Evolutionary conservation across 305 asterid genomes (phyloP).

Genomic region (Petunia hybrid): DNA sequence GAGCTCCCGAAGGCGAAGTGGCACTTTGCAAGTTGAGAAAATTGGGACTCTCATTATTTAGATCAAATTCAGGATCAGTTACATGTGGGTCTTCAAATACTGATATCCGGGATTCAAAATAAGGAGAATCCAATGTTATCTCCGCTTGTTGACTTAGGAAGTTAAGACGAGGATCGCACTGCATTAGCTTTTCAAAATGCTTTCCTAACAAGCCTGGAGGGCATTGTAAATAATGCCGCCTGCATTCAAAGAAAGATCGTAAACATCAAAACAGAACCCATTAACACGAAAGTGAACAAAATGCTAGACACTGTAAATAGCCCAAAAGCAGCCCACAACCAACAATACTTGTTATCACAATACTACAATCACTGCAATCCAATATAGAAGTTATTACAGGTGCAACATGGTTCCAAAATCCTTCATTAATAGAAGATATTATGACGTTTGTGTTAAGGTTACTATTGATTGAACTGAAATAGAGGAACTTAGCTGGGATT

Average conservation of each 20-base stretch:
- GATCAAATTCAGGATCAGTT: constrained; percentile 54
- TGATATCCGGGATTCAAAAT: constrained; percentile 67
- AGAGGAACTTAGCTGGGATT: neutral
- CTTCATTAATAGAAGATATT: constrained; percentile 3
- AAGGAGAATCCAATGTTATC: constrained; percentile 66
- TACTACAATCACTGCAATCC: constrained; percentile 9
- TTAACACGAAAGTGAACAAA: neutral
- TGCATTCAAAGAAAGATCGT: constrained; percentile 39
- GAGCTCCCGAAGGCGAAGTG: constrained; percentile 80
- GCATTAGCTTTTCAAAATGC: constrained; percentile 91
- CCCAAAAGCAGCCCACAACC: neutral
- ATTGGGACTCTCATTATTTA: constrained; percentile 64
- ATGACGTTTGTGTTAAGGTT: too few species aligned
- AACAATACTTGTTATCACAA: neutral
- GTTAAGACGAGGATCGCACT: constrained; percentile 95
- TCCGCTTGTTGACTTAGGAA: constrained; percentile 91
- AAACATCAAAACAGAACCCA: neutral
- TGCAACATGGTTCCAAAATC: constrained; percentile 17
- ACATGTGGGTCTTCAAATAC: constrained; percentile 67
- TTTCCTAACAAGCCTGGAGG: constrained; percentile 84
- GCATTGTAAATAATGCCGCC: constrained; percentile 90
- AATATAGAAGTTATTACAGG: neutral
- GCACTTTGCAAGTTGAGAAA: constrained; percentile 63
- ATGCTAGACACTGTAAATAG: constrained; percentile 26
- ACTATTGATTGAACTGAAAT: constrained; percentile 20